These are phyloP conservation scores for Crithidia acanthocephali DNA, from an alignment of 208 protist species.

Conservation along the genomic window DNA sequence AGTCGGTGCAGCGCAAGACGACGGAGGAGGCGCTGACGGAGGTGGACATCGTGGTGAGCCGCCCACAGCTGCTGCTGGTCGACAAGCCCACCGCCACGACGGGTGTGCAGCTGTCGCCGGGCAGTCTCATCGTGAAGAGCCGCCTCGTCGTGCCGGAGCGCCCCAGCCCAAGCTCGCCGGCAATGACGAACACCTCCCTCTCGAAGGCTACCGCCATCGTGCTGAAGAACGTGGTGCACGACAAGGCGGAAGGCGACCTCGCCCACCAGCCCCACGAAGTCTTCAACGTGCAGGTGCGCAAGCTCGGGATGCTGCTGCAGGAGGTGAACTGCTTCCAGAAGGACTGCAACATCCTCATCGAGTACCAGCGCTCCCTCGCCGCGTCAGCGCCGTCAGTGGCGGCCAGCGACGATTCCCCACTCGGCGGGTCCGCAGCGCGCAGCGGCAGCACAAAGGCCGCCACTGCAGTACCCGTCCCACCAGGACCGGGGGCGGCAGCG, in stretches of 20 bases:
- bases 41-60: slow-evolving; percentile 64
- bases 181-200: neutral
- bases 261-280: slow-evolving; percentile 24
- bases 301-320: slow-evolving; percentile 38
- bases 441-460: neutral
- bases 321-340: slow-evolving; percentile 39
- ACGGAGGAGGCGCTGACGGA: slow-evolving; percentile 50
- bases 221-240: slow-evolving; percentile 8
- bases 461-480: slow-evolving; percentile 1
- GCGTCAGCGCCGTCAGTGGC: neutral
- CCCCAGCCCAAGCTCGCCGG: slow-evolving; percentile 1
- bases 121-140: slow-evolving; percentile 59
- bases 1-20: slow-evolving; percentile 35
- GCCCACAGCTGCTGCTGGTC: slow-evolving; percentile 61
- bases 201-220: neutral
- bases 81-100: slow-evolving; percentile 40
- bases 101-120: slow-evolving; percentile 63
- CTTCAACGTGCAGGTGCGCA: slow-evolving; percentile 36
- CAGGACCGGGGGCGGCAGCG: slow-evolving; percentile 2
- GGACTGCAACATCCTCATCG: slow-evolving; percentile 43
- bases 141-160: slow-evolving; percentile 30
- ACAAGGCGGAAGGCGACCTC: slow-evolving; percentile 7
- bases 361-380: slow-evolving; percentile 34
- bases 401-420: neutral
- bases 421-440: neutral